Percentiles rank a stretch among this genome's conserved stretches.
These are phyloP conservation scores for Astragalus membranaceus DNA, from an alignment of 306 rosid genomes.

Conservation along the genomic window DNA sequence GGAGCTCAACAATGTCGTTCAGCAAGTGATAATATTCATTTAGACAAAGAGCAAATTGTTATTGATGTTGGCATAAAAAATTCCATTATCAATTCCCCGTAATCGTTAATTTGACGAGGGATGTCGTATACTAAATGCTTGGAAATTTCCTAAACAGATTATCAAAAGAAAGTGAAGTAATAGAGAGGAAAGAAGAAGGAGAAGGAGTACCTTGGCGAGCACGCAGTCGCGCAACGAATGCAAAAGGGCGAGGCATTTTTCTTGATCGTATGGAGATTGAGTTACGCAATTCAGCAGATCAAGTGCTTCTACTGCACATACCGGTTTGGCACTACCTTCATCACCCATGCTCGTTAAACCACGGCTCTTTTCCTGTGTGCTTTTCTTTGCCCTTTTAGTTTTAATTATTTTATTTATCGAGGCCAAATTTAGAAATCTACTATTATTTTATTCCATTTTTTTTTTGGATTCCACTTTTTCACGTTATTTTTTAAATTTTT, in stretches of 20 bases:
- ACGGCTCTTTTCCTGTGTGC: background rate
- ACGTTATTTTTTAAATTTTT: no score
- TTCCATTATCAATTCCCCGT: background rate
- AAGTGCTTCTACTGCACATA: constrained; percentile 70
- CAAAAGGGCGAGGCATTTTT: constrained; percentile 58
- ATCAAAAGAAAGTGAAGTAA: background rate
- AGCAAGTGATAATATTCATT: no score
- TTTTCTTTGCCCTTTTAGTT: no score
- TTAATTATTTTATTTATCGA: no score
- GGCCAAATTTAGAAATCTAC: no score
- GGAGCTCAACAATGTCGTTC: no score
- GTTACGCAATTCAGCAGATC: constrained; percentile 74
- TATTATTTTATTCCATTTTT: no score
- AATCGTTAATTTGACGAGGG: background rate
- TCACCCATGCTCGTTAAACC: constrained; percentile 33
- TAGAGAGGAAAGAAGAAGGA: no score
- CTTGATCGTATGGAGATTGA: constrained; percentile 51
- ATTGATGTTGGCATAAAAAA: no score
- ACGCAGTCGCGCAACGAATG: constrained; percentile 68
- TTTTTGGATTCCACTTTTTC: no score
- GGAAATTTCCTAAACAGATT: background rate
- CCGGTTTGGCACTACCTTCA: constrained; percentile 27
- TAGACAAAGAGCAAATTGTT: no score
- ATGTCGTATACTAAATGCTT: background rate
- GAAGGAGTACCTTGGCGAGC: constrained; percentile 48